Percentiles rank a stretch among this genome's conserved stretches.
These are phyloP conservation scores for Harrya chromipes DNA, from an alignment of 768 basidiomycete species.

Conservation along the genomic window DNA sequence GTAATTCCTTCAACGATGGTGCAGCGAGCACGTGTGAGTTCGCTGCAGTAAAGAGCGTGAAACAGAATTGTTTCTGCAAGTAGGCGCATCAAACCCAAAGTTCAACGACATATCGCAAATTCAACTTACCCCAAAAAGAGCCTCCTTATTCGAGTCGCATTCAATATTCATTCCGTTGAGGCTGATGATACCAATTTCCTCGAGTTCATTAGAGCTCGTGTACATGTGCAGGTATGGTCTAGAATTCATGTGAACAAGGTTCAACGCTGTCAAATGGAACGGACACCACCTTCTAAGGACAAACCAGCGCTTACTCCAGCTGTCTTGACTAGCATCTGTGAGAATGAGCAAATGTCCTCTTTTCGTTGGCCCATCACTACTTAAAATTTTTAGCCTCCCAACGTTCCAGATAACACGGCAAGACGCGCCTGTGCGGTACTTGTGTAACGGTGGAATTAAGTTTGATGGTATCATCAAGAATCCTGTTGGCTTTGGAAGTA, in stretches of 20 bases:
- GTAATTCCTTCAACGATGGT: conserved; percentile 75
- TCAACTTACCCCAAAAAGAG: conserved; percentile 72
- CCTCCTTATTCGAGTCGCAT: conserved; percentile 82
- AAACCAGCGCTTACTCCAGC: conserved; percentile 86
- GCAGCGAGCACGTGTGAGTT: conserved; percentile 91
- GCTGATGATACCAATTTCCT: conserved; percentile 81
- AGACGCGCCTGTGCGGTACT: conserved; percentile 64
- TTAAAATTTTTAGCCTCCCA: not conserved
- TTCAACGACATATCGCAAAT: not conserved
- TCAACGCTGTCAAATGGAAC: not conserved
- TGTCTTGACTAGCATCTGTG: conserved; percentile 72
- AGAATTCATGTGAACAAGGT: conserved; percentile 4
- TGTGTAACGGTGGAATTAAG: conserved; percentile 71
- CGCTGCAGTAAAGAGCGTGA: conserved; percentile 88
- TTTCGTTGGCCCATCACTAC: conserved; percentile 79
- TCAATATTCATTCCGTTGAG: conserved; percentile 83
- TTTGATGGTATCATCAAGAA: conserved; percentile 54
- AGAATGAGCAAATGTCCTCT: conserved; percentile 81
- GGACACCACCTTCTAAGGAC: conserved; percentile 70
- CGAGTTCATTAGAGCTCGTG: conserved; percentile 76
- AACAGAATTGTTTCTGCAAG: conserved; percentile 74
- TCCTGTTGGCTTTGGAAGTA: conserved; percentile 27
- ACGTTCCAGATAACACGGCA: not conserved
- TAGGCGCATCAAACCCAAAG: conserved; percentile 4
- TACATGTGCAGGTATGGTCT: conserved; percentile 93